A percentile compares a stretch with the other conserved stretches of the same genome.
These are phyloP conservation scores for Haplosporangium gracile DNA, from an alignment of 192 early-diverging fungal species.

Conservation along the genomic window DNA sequence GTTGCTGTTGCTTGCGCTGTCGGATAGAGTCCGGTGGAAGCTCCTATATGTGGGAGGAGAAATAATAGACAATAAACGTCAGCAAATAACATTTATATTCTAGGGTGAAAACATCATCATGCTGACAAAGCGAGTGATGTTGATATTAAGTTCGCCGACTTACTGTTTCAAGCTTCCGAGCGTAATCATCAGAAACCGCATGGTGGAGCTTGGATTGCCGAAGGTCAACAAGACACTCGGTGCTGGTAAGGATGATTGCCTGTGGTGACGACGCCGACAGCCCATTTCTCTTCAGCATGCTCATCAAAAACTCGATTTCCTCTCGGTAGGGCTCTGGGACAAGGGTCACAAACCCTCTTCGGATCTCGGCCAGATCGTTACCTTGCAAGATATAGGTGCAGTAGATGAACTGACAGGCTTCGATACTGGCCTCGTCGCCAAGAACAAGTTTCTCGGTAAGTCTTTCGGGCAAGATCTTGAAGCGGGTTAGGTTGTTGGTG, in stretches of 20 bases:
- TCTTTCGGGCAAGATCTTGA: background rate
- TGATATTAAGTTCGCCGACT: background rate
- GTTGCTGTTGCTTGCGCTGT: background rate
- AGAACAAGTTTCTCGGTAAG: background rate
- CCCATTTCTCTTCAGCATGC: background rate
- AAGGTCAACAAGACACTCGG: background rate
- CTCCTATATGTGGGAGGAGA: background rate
- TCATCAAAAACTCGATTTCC: background rate
- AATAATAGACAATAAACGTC: background rate
- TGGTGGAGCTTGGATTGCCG: background rate
- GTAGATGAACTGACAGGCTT: background rate
- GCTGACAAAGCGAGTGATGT: background rate
- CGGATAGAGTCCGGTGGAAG: background rate
- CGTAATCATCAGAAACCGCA: background rate
- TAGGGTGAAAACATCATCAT: background rate
- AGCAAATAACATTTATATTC: background rate
- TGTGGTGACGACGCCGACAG: background rate
- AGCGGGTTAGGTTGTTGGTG: background rate
- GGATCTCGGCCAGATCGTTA: background rate
- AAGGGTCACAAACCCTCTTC: background rate
- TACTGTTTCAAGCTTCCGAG: background rate
- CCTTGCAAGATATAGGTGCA: background rate
- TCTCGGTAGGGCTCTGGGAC: background rate
- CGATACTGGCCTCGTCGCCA: background rate
- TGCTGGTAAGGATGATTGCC: background rate